Base-by-base conservation (phyloP, 2,329 filamentous ascomycete genomes). In the Colletotrichum sp. region DNA sequence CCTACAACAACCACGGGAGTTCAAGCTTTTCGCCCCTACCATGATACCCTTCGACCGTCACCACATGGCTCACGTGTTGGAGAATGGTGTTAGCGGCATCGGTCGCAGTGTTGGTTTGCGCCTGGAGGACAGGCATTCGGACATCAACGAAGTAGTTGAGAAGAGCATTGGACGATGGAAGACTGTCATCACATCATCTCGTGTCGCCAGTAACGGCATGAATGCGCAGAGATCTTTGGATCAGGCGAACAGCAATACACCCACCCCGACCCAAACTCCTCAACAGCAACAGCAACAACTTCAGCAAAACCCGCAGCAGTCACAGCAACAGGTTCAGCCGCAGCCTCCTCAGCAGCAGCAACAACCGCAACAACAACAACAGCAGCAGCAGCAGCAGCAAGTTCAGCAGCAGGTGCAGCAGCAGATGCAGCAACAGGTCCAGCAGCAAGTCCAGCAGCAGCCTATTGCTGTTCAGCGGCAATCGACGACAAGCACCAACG, bases 101-200 rank as follows among this genome's bases (percentile, higher is more conserved):
- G 82, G 82, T 10, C 82, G 81, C 32, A 80, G 80, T 5, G 80
- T 91, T 3, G 91, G 90, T 0, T 83, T 90, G 60, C 85, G 84
- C 55, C 68, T 89, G 3, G 86, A 89, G 39, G 90, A 92, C 78
- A 85, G 87, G 2, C 87, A 90, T 67, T 77, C 87, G 7, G 91
- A 92, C 76, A 81, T 93, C 2, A 85, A 86, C 75, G 87, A 87
- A 0, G 80, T 91, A 48, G 87, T 92, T 8, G 83, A 89, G 8
- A 85, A 86, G n/a, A 88, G 88, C 3, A 92, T 93, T 73, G 88
- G 90, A 58, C 86, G 91, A 34, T 93, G 92, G 92, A 93, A 92
- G 82, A 86, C 84, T 6, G 90, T 93, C 18, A 89, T 93, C 15
- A 84, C 87, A n/a, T 87, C 89, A 8, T 85, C 87, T 4, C 86